These are phyloP conservation scores for Fusarium cicatricum DNA, from an alignment of 2,329 filamentous ascomycete genomes.

Conservation along the genomic window DNA sequence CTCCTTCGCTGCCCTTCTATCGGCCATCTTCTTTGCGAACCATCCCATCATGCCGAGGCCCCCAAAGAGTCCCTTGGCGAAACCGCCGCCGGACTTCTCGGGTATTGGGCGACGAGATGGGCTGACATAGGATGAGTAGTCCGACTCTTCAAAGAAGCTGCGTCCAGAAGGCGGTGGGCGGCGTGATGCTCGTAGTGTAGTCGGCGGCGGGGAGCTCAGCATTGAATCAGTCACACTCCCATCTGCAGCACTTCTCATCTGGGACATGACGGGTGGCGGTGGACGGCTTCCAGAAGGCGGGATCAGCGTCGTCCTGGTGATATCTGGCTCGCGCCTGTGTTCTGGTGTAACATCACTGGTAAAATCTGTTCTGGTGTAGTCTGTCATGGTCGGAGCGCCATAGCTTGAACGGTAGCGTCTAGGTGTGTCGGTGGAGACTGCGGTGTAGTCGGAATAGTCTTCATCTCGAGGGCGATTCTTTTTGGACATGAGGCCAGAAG, in stretches of 20 bases:
- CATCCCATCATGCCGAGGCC: constrained; percentile 73
- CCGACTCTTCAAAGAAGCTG: constrained; percentile 59
- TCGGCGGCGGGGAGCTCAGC: constrained; percentile 50
- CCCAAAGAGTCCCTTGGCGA: constrained; percentile 66
- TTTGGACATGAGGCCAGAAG: constrained; percentile 65
- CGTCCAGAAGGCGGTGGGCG: constrained; percentile 53
- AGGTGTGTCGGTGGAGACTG: constrained; percentile 69
- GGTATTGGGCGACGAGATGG: constrained; percentile 65
- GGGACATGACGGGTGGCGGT: constrained; percentile 49
- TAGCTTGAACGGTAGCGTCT: constrained; percentile 54
- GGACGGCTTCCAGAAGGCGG: constrained; percentile 56
- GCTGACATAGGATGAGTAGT: constrained; percentile 68
- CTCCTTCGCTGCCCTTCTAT: constrained; percentile 58
- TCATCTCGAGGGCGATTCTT: constrained; percentile 62
- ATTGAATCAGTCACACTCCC: constrained; percentile 55
- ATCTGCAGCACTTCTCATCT: constrained; percentile 57
- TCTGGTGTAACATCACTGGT: constrained; percentile 44
- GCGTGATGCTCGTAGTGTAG: constrained; percentile 59
- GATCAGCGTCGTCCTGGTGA: constrained; percentile 53
- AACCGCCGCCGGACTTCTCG: constrained; percentile 55
- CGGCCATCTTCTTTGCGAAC: constrained; percentile 70
- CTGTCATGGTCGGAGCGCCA: constrained; percentile 54
- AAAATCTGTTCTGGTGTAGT: constrained; percentile 46
- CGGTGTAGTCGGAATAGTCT: constrained; percentile 70
- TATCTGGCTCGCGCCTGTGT: constrained; percentile 38